A percentile compares a stretch with the other conserved stretches of the same genome.
Conservation (phyloP, 768 basidiomycete species). For the Leucogyrophana mollusca region DNA sequence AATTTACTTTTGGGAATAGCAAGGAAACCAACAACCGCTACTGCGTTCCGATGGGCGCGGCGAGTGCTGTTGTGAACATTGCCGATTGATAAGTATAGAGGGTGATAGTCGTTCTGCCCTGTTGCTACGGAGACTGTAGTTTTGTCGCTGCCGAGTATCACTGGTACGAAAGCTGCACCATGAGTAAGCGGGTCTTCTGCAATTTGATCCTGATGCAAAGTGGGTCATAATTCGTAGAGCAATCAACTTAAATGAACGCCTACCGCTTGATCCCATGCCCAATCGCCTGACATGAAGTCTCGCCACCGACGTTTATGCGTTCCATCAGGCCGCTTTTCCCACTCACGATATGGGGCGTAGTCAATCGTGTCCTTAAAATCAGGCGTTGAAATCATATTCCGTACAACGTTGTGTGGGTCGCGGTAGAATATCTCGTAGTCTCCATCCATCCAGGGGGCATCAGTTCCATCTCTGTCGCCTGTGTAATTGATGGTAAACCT, state of each 20-base stretch:
- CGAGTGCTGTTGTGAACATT: constrained; percentile 14
- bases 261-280: constrained; percentile 10
- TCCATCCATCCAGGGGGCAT: constrained; percentile 22
- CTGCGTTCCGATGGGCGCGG: constrained; percentile 9
- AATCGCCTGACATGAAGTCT: constrained; percentile 11
- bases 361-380: constrained; percentile 20
- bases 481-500: constrained; percentile 26
- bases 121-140: constrained; percentile 22
- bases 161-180: constrained; percentile 13
- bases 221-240: too few relatives aligned
- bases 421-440: constrained; percentile 20
- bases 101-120: constrained; percentile 18
- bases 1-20: constrained; percentile 15
- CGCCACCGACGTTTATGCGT: not conserved
- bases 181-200: not conserved
- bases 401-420: constrained; percentile 10
- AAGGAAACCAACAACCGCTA: constrained; percentile 9
- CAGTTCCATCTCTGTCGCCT: constrained; percentile 7
- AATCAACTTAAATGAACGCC: not conserved
- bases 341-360: constrained; percentile 15
- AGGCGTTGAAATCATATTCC: constrained; percentile 17
- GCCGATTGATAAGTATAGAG: constrained; percentile 15
- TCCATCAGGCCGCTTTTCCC: not conserved
- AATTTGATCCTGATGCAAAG: not conserved
- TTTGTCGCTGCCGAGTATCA: constrained; percentile 21